phyloP scores from a whole-genome alignment of 345 rosid genomes.

The Pistacia integerrima region DNA sequence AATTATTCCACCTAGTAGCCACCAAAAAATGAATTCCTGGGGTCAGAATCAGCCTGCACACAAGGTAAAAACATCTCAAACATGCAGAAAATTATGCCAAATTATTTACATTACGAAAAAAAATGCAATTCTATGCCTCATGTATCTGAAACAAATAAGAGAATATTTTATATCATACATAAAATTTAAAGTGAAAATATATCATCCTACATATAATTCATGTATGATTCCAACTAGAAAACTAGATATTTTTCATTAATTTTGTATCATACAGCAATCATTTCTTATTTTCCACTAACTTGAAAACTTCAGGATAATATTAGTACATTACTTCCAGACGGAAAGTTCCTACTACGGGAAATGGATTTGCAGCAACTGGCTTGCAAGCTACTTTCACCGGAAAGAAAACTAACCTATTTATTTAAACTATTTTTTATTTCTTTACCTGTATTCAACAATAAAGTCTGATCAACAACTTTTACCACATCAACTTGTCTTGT shows the following conservation, averaged over 20 bases:
- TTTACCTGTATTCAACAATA: neutral
- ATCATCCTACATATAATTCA: neutral
- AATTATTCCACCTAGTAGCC: constrained; percentile 13
- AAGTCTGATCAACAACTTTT: neutral
- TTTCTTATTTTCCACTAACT: neutral
- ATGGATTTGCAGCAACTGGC: neutral
- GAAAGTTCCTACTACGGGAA: neutral
- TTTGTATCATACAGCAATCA: neutral
- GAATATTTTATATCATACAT: constrained; percentile 8
- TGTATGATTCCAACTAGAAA: neutral
- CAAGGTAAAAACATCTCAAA: constrained; percentile 12
- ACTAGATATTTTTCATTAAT: neutral
- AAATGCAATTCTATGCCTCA: neutral
- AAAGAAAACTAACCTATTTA: neutral
- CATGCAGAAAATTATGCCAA: constrained; percentile 18
- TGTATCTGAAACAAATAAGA: neutral
- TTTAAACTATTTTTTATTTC: neutral
- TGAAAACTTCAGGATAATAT: neutral
- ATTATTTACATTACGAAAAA: neutral
- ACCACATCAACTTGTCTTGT: neutral
- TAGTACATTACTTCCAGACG: neutral
- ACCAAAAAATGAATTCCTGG: constrained; percentile 15
- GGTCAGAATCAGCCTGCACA: constrained; percentile 45
- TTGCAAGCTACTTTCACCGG: neutral
- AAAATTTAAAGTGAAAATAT: constrained; percentile 12